Base-by-base conservation (phyloP, 1,284 basidiomycete species). In the Coniferiporia sulphurascens region DNA sequence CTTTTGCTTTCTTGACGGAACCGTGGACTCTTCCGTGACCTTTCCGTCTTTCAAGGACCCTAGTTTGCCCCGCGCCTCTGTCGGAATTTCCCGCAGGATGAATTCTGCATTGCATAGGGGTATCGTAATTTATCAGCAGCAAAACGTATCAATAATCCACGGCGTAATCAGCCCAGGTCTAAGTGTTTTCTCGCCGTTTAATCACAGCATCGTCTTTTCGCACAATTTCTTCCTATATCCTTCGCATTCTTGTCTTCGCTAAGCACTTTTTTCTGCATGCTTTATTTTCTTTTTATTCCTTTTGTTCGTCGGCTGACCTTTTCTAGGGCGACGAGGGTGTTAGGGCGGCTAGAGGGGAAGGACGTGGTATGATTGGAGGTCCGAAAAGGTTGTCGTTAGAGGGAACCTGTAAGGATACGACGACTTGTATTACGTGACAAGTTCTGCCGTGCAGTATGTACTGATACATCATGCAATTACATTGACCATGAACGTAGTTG, bases 101-200 rank as follows among this genome's bases (percentile, higher is more conserved):
- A n/a, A 45, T 12, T 27, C 19, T 34, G 32, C 27, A 55, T 48
- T n/a, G 44, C 27, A 21, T 38, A 19, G 21, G 5, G 21, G 13
- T 27, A 45, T 41, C 56, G 27, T 58, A 52, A 58, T 27, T 58
- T 58, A 58, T 58, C 48, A 21, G 10, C 50, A 44, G 15, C 32
- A 41, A 41, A 41, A 8, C 38, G 38, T 48, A 48, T 43, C 46
- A 10, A 36, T 35, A 45, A 12, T 52, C 41, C 17, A n/a, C 27
- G 19, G 27, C 48, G 38, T 41, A 22, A 52, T 46, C 36, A 43
- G 15, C n/a, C 17, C n/a, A 60, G 60, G 60, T 62, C 60, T 62
- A 62, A 62, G 60, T 62, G 41, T 43, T 58, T 58, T 55, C 49
- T 21, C 52, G 52, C 32, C 12, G 41, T 27, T 27, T 27, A 27